phyloP scores from a whole-genome alignment of 164 flowering plant genomes.

The Taxillus chinensis region DNA sequence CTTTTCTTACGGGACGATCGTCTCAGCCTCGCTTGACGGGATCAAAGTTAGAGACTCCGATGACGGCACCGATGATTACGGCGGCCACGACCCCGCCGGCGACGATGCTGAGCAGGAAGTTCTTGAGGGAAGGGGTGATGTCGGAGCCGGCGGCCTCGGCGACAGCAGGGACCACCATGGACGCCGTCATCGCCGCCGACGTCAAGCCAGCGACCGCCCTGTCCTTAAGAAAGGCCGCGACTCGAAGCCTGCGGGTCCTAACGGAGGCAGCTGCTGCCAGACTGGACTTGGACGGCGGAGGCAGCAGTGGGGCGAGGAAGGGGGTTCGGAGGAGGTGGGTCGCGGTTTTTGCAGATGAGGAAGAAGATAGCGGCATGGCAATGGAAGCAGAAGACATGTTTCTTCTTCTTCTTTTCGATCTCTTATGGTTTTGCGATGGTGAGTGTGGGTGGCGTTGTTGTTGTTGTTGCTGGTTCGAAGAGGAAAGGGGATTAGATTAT shows the following conservation, averaged over 20 bases:
- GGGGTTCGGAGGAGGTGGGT: constrained; percentile 22
- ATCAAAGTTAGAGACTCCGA: constrained; percentile 77
- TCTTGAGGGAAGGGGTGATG: constrained; percentile 63
- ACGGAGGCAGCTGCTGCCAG: constrained; percentile 9
- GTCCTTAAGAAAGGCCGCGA: constrained; percentile 58
- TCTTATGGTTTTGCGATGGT: background rate
- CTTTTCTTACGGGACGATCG: background rate
- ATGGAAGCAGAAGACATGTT: constrained; percentile 59
- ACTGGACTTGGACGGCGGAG: constrained; percentile 14
- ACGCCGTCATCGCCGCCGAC: constrained; percentile 53
- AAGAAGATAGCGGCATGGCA: constrained; percentile 44
- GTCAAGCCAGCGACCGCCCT: constrained; percentile 52
- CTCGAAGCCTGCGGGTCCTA: constrained; percentile 24
- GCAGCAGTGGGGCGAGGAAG: constrained; percentile 41
- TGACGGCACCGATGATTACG: constrained; percentile 52
- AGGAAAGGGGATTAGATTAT: constrained; percentile 1
- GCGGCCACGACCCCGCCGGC: constrained; percentile 66
- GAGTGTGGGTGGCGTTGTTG: too few relatives aligned
- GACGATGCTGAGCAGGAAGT: constrained; percentile 74
- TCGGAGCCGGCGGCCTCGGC: constrained; percentile 11
- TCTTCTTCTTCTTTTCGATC: background rate
- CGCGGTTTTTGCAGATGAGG: constrained; percentile 13
- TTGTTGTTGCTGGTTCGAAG: background rate
- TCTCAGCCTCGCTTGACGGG: constrained; percentile 64
- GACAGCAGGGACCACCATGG: constrained; percentile 65